Conservation (phyloP, 202 grass and related monocot genomes). For the Hordeum pubiflorum region DNA sequence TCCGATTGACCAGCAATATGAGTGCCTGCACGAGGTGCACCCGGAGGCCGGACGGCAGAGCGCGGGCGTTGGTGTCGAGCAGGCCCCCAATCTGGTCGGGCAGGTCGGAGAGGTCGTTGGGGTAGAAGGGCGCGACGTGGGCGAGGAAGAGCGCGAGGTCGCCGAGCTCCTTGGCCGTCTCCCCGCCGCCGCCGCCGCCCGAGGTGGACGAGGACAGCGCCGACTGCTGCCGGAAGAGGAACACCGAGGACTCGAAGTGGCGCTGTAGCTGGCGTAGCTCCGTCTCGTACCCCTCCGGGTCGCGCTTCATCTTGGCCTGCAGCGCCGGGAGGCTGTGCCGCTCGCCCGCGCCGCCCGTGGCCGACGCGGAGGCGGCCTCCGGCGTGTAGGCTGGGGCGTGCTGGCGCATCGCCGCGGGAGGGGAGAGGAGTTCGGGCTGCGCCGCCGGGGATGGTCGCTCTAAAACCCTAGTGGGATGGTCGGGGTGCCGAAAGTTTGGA, state of each 20-base stretch:
- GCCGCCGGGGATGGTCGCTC: neutral
- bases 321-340: constrained; percentile 54
- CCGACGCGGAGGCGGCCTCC: constrained; percentile 46
- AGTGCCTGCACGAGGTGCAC: constrained; percentile 70
- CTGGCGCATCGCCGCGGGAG: constrained; percentile 29
- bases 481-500: neutral
- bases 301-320: constrained; percentile 88
- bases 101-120: constrained; percentile 46
- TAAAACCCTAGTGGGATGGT: constrained; percentile 19
- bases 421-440: neutral
- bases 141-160: constrained; percentile 80
- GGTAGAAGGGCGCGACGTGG: constrained; percentile 80
- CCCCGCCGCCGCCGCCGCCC: constrained; percentile 28
- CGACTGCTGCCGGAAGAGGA: constrained; percentile 61
- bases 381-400: constrained; percentile 51
- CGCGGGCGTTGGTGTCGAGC: constrained; percentile 53
- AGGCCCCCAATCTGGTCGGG: constrained; percentile 54
- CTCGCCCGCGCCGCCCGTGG: constrained; percentile 25
- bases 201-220: constrained; percentile 34
- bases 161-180: constrained; percentile 74
- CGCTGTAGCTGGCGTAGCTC: constrained; percentile 61
- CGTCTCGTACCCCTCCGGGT: constrained; percentile 76
- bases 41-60: constrained; percentile 50
- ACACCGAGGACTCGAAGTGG: constrained; percentile 84
- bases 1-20: constrained; percentile 71